Percentiles rank a stretch among this genome's conserved stretches.
phyloP scores from a whole-genome alignment of 2,329 filamentous ascomycete species.

The Cercospora brassicicola region DNA sequence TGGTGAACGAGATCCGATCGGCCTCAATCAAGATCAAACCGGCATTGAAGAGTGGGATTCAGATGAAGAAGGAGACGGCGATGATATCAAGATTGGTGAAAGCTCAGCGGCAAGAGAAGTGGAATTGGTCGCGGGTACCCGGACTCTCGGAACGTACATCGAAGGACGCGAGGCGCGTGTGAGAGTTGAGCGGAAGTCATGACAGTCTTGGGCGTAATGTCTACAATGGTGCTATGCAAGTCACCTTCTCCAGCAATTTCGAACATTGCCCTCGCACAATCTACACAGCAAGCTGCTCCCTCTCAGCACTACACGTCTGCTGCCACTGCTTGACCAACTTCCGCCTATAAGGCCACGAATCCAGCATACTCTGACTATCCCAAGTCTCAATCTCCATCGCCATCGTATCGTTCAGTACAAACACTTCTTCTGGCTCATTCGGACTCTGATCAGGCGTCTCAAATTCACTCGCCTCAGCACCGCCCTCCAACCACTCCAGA shows the following conservation, averaged over 20 bases:
- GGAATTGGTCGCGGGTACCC: slow-evolving; percentile 74
- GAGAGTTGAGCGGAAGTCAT: slow-evolving; percentile 51
- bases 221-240: background rate
- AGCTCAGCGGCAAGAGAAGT: slow-evolving; percentile 76
- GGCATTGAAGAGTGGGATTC: slow-evolving; percentile 43
- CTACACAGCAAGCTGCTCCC: background rate
- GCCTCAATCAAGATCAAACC: slow-evolving; percentile 54
- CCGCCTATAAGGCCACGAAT: background rate
- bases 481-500: background rate
- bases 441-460: no score
- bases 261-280: background rate
- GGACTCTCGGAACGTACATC: slow-evolving; percentile 79
- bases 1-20: slow-evolving; percentile 80
- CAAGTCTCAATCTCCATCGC: background rate
- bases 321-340: background rate
- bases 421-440: background rate
- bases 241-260: background rate
- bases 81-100: slow-evolving; percentile 42
- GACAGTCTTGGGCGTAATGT: background rate
- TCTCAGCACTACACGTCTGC: background rate
- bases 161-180: slow-evolving; percentile 71
- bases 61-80: slow-evolving; percentile 44
- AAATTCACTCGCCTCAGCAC: background rate
- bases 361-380: slow-evolving; percentile 2
- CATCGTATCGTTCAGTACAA: background rate